Evolutionary conservation across 441 rosid species (phyloP).

Genomic region (Brassica hybrid): DNA sequence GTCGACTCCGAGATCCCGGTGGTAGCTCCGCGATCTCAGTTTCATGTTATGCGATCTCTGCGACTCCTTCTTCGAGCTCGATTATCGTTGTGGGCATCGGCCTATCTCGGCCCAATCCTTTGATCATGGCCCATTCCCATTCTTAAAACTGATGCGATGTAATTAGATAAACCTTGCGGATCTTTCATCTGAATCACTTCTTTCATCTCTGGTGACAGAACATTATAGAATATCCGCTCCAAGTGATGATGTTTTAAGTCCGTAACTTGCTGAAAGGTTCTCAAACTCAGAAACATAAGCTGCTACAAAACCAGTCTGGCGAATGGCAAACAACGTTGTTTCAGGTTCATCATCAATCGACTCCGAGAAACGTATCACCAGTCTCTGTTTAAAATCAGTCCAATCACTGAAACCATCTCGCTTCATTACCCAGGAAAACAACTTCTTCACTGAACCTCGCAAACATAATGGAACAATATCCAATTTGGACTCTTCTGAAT

Average conservation of each 20-base stretch:
- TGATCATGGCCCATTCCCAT: neutral
- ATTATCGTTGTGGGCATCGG: too few relatives aligned
- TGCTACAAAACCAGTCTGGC: neutral
- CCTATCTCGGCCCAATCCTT: too few relatives aligned
- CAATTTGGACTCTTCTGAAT: neutral
- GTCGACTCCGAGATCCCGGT: too few relatives aligned
- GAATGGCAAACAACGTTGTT: neutral
- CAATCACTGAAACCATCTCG: neutral
- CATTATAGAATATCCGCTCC: neutral
- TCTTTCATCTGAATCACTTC: neutral
- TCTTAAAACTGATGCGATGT: neutral
- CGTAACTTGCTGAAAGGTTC: neutral
- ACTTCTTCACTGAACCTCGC: neutral
- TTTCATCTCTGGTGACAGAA: neutral
- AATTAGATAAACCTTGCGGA: neutral
- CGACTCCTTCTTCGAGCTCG: too few relatives aligned
- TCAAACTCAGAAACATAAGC: neutral
- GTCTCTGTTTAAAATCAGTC: neutral
- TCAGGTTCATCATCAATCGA: neutral
- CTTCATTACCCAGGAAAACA: neutral
- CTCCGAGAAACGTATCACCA: neutral
- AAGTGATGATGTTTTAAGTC: neutral
- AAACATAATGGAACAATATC: neutral
- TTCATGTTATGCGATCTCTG: too few relatives aligned
- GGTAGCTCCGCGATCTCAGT: too few relatives aligned